Percentiles rank a stretch among this genome's conserved stretches.
Evolutionary conservation across 352 stramenopile species (phyloP).

Genomic region (Phytophthora melonis): DNA sequence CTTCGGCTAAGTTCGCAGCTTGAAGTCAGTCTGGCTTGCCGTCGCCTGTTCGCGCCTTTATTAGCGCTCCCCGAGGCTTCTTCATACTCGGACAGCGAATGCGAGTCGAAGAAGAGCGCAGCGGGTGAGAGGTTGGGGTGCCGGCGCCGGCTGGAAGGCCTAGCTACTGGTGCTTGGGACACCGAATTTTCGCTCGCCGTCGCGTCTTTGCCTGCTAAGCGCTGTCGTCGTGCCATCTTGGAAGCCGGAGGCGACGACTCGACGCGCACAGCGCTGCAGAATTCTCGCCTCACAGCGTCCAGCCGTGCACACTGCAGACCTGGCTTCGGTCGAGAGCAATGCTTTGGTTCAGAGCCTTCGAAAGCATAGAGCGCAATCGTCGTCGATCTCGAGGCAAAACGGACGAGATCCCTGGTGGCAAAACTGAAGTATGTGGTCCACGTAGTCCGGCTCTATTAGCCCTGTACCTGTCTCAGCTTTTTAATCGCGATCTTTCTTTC

Average conservation of each 20-base stretch:
- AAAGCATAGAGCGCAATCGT: neutral
- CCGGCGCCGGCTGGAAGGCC: neutral
- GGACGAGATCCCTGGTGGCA: neutral
- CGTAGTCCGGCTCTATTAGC: conserved; percentile 15
- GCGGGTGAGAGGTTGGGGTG: neutral
- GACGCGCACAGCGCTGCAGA: conserved; percentile 1
- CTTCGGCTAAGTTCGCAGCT: neutral
- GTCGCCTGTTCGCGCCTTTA: too few species aligned
- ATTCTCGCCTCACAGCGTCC: neutral
- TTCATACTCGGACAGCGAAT: neutral
- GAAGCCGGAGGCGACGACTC: neutral
- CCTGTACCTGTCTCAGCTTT: conserved; percentile 24
- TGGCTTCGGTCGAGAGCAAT: neutral
- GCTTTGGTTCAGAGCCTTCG: neutral
- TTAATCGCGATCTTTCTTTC: conserved; percentile 11
- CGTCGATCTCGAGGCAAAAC: neutral
- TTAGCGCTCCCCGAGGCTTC: too few species aligned
- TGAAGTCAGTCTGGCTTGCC: too few species aligned
- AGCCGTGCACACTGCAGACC: neutral
- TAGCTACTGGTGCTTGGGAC: too few species aligned
- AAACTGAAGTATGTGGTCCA: conserved; percentile 24
- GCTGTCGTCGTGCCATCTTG: conserved; percentile 18
- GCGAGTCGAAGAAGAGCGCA: neutral
- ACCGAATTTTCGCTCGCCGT: neutral
- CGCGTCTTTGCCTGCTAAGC: conserved; percentile 25